Conservation (phyloP, 495 filamentous ascomycete species). For the Melanomma pulvis-pyrius region DNA sequence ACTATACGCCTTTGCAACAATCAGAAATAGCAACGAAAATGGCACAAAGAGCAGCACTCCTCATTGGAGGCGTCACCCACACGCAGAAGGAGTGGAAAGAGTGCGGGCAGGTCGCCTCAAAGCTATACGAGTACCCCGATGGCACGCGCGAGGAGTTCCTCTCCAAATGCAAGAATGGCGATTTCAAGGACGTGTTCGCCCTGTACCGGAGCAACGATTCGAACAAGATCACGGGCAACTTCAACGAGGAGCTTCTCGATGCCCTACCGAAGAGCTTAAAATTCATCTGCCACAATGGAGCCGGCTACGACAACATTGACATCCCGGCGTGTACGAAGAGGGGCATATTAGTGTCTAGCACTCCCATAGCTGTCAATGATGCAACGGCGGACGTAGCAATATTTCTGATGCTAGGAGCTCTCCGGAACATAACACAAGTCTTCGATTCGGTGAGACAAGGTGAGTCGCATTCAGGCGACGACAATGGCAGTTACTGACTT, state of each 20-base stretch:
- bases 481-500: neutral
- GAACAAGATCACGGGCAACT: conserved; percentile 43
- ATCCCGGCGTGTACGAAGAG: conserved; percentile 42
- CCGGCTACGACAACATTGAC: conserved; percentile 48
- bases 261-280: conserved; percentile 40
- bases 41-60: conserved; percentile 34
- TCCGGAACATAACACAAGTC: conserved; percentile 62
- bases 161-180: conserved; percentile 39
- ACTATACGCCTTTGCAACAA: neutral
- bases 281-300: conserved; percentile 46
- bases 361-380: conserved; percentile 45
- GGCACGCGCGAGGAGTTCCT: conserved; percentile 44
- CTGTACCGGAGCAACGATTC: conserved; percentile 47
- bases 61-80: conserved; percentile 43
- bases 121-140: conserved; percentile 40
- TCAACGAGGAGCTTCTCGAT: conserved; percentile 41
- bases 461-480: neutral
- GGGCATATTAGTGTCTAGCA: conserved; percentile 41
- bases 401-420: conserved; percentile 46
- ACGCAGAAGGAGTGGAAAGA: conserved; percentile 43
- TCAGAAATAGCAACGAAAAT: conserved; percentile 10
- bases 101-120: conserved; percentile 31
- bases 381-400: conserved; percentile 46
- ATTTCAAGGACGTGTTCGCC: conserved; percentile 41
- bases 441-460: conserved; percentile 63